These are phyloP conservation scores for Hibiscus syriacus DNA, from an alignment of 345 rosid species.

Conservation along the genomic window DNA sequence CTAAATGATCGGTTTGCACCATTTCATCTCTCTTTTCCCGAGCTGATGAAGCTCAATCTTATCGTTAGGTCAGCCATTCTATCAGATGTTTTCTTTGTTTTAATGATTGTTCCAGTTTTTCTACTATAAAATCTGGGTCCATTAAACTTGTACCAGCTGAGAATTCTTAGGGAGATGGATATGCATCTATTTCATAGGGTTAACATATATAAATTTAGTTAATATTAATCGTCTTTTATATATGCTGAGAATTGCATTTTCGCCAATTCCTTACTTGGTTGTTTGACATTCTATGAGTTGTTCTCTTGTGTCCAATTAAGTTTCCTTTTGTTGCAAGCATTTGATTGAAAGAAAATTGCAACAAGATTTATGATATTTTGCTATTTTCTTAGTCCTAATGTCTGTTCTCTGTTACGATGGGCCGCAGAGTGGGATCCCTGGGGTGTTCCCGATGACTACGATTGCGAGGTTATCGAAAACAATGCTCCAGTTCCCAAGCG, in stretches of 20 bases:
- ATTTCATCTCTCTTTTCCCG: not conserved
- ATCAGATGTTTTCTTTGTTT: not conserved
- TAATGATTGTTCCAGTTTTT: no score
- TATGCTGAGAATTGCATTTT: no score
- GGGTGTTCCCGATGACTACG: constrained; percentile 93
- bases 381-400: not conserved
- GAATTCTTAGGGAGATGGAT: no score
- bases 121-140: no score
- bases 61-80: not conserved
- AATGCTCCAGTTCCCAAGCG: constrained; percentile 92
- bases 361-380: not conserved
- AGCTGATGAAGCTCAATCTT: not conserved
- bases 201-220: not conserved
- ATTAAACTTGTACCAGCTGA: no score
- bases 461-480: constrained; percentile 82
- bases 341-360: not conserved
- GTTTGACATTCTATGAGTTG: not conserved
- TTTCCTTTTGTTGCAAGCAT: not conserved
- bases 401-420: not conserved
- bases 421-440: constrained; percentile 92
- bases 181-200: not conserved
- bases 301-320: not conserved
- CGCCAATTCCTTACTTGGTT: no score
- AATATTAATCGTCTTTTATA: no score
- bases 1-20: constrained; percentile 79